phyloP scores from a whole-genome alignment of 169 alveolate species.

The Plasmodium chabaudi region DNA sequence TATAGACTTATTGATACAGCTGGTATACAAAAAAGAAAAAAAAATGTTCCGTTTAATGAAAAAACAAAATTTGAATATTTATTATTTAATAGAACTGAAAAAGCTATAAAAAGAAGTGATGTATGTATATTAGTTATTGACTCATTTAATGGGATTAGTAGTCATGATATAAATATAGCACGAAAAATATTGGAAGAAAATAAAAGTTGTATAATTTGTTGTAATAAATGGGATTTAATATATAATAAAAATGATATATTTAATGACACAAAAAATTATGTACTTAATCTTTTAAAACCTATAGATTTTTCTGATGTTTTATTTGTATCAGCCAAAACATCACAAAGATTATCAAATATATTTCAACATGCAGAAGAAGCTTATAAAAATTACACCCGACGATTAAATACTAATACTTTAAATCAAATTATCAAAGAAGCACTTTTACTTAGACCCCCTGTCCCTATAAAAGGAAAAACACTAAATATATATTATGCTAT shows the following conservation, averaged over 20 bases:
- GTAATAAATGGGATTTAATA: constrained; percentile 87
- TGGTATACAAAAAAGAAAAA: constrained; percentile 70
- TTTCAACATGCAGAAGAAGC: constrained; percentile 78
- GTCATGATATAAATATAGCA: constrained; percentile 83
- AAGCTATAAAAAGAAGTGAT: constrained; percentile 84
- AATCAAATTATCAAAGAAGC: constrained; percentile 84
- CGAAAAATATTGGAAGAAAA: constrained; percentile 80
- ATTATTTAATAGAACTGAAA: constrained; percentile 28
- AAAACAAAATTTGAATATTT: constrained; percentile 65
- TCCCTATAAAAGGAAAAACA: constrained; percentile 80
- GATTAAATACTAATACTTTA: constrained; percentile 42
- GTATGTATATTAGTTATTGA: constrained; percentile 85
- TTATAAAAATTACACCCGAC: constrained; percentile 75
- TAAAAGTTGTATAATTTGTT: constrained; percentile 83
- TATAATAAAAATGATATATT: constrained; percentile 82
- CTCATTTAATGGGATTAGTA: constrained; percentile 84
- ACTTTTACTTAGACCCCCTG: constrained; percentile 78
- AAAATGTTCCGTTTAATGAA: constrained; percentile 53
- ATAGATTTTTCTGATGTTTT: constrained; percentile 82
- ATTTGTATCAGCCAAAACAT: constrained; percentile 84
- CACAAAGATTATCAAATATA: constrained; percentile 81
- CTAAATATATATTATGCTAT: constrained; percentile 84
- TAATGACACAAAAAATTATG: constrained; percentile 81
- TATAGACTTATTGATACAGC: constrained; percentile 76
- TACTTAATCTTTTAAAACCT: constrained; percentile 81